Base-by-base conservation (phyloP, 2,329 filamentous ascomycete genomes). In the Cytospora paraplurivora region DNA sequence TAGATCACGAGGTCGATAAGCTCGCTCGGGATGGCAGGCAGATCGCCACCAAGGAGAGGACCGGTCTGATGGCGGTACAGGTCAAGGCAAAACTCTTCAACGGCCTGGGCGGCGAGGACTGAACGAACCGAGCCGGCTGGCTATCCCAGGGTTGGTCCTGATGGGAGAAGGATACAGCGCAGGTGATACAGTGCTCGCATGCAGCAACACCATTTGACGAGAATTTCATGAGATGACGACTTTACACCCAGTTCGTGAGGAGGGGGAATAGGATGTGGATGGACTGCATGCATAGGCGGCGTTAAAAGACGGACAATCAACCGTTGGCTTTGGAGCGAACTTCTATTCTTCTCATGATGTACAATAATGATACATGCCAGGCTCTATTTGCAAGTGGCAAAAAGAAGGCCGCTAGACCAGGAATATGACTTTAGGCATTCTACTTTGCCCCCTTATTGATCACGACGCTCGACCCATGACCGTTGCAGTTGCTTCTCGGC, bases 21-120 rank as follows among this genome's bases (percentile, higher is more conserved):
- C 71, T 89, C 21, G 81, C 84, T n/a, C 78, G 78, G 62, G 85
- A 87, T n/a, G 78, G 82, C n/a, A 84, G 81, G 68, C 79, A 84
- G 73, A 83, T 90, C 68, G 84, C 84, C 1, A 79, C 81, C 10
- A 85, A 88, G 73, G 86, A 89, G 76, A 78, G 77, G 70, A 85
- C 84, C n/a, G 87, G 87, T 0, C 70, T 90, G 66, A 77, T 88
- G 72, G 86, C 86, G 1, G 80, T 81, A 0, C 81, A 85, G 69
- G 81, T 90, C 67, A 90, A 90, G 78, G 82, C 82, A 56, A 82
- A 82, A 71, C 75, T 90, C 6, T 90, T 90, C 67, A 82, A 80
- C 66, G 71, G 76, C 13, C 68, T 81, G 50, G 73, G 73, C 47
- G 59, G 64, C 17, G 68, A 68, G 32, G 51, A 59, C 50, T 63